Percentiles rank a stretch among this genome's conserved stretches.
Evolutionary conservation across 1,139 yeast genomes (phyloP).

Genomic region (Insectozyma bohioensis): DNA sequence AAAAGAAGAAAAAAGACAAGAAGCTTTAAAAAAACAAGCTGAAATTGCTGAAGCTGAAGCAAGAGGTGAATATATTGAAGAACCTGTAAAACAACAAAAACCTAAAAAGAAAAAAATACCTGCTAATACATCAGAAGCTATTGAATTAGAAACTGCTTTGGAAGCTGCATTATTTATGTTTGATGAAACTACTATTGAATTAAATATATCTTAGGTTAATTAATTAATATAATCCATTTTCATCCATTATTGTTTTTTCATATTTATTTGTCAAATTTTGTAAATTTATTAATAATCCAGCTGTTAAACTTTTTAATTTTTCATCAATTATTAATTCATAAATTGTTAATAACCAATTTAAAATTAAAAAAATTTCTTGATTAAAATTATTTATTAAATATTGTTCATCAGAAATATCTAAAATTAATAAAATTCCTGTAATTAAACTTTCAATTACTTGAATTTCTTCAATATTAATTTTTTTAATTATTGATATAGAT

Average conservation of each 20-base stretch:
- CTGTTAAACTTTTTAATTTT: slow-evolving; percentile 46
- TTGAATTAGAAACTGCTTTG: slow-evolving; percentile 2
- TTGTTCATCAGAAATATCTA: slow-evolving; percentile 45
- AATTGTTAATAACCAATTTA: slow-evolving; percentile 37
- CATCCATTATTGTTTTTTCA: slow-evolving; percentile 18
- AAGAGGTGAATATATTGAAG: too few relatives aligned
- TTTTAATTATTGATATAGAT: slow-evolving; percentile 26
- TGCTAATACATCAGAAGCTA: slow-evolving; percentile 3
- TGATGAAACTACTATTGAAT: too few relatives aligned
- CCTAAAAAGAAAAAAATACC: not conserved
- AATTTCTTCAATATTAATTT: slow-evolving; percentile 25
- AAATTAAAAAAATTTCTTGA: slow-evolving; percentile 31
- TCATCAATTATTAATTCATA: slow-evolving; percentile 53
- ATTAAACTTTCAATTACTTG: slow-evolving; percentile 46
- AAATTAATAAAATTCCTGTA: slow-evolving; percentile 46
- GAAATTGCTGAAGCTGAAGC: slow-evolving; percentile 3
- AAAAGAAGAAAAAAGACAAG: slow-evolving; percentile 7
- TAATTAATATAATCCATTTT: slow-evolving; percentile 8
- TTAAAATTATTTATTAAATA: slow-evolving; percentile 28
- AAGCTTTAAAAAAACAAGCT: slow-evolving; percentile 4
- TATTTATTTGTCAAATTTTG: slow-evolving; percentile 22
- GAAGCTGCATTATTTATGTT: slow-evolving; percentile 1
- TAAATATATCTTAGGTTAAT: too few relatives aligned
- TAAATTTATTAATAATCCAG: slow-evolving; percentile 46
- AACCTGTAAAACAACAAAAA: not conserved